These are phyloP conservation scores for Pleurostoma richardsiae DNA, from an alignment of 2,329 filamentous ascomycete species.

Conservation along the genomic window DNA sequence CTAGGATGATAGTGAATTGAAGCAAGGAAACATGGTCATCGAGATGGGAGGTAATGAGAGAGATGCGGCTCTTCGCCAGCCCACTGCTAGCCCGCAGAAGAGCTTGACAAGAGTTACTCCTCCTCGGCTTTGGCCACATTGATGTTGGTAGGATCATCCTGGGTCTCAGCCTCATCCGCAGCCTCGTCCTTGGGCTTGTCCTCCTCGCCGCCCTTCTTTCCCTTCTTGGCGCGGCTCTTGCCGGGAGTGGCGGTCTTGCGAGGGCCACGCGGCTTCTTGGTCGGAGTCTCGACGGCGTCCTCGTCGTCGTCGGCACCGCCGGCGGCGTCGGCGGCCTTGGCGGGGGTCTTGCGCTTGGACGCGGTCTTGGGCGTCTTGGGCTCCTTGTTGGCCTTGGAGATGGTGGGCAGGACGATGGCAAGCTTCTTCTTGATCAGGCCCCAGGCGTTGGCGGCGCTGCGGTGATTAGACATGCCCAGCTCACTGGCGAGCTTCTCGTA, in stretches of 20 bases:
- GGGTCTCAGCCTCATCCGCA: background rate
- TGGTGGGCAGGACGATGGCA: background rate
- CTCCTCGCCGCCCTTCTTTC: background rate
- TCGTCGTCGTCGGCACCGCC: background rate
- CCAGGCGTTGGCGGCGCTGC: conserved; percentile 9
- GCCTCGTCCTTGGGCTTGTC: background rate
- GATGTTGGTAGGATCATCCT: background rate
- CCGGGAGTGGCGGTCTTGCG: background rate
- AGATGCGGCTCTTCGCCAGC: no score
- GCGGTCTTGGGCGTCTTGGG: background rate
- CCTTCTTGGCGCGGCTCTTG: no score
- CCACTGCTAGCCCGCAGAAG: no score
- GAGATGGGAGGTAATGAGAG: no score
- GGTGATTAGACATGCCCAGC: conserved; percentile 7
- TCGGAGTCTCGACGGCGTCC: background rate
- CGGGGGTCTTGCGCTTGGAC: background rate
- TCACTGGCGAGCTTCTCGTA: conserved; percentile 58
- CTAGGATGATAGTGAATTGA: no score
- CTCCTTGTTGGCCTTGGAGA: background rate
- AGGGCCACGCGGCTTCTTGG: conserved; percentile 2
- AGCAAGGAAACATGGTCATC: no score
- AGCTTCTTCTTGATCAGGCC: conserved; percentile 9
- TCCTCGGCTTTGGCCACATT: no score
- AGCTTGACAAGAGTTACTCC: no score
- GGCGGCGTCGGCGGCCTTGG: background rate